A percentile compares a stretch with the other conserved stretches of the same genome.
phyloP scores from a whole-genome alignment of 2,329 filamentous ascomycete genomes.

The Verticillium nubilum region DNA sequence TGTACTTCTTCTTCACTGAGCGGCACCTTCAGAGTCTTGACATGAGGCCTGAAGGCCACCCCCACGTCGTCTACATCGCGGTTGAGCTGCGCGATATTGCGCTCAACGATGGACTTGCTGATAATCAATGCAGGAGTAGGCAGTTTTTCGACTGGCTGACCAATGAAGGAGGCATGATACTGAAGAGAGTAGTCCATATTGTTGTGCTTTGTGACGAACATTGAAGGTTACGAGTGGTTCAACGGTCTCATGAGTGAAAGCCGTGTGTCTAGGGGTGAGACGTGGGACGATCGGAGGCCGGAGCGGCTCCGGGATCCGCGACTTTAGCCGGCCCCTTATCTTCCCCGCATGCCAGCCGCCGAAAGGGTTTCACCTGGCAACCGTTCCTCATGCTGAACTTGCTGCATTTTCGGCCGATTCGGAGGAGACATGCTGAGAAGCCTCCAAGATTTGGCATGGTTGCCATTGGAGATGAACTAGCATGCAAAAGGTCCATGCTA shows the following conservation, averaged over 20 bases:
- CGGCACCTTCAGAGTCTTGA: constrained; percentile 37
- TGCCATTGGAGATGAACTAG: neutral
- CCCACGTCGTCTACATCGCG: constrained; percentile 30
- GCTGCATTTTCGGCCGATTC: neutral
- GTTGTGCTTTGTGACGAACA: neutral
- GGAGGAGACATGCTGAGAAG: neutral
- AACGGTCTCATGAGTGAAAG: neutral
- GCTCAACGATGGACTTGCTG: constrained; percentile 28
- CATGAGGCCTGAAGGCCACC: constrained; percentile 33
- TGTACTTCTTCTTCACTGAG: neutral
- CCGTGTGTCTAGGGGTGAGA: neutral
- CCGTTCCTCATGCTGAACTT: neutral
- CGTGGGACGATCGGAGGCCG: neutral
- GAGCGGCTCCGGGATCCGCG: neutral
- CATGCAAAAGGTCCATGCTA: no score
- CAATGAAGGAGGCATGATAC: constrained; percentile 28
- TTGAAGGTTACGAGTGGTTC: neutral
- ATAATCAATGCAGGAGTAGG: constrained; percentile 33
- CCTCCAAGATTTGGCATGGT: neutral
- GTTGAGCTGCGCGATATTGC: constrained; percentile 28
- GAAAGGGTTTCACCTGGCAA: neutral
- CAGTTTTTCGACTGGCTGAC: constrained; percentile 24
- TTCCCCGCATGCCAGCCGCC: neutral
- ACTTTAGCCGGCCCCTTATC: neutral
- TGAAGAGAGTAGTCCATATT: constrained; percentile 23